Conservation (phyloP, 768 basidiomycete species). For the Leccinum variicolor region DNA sequence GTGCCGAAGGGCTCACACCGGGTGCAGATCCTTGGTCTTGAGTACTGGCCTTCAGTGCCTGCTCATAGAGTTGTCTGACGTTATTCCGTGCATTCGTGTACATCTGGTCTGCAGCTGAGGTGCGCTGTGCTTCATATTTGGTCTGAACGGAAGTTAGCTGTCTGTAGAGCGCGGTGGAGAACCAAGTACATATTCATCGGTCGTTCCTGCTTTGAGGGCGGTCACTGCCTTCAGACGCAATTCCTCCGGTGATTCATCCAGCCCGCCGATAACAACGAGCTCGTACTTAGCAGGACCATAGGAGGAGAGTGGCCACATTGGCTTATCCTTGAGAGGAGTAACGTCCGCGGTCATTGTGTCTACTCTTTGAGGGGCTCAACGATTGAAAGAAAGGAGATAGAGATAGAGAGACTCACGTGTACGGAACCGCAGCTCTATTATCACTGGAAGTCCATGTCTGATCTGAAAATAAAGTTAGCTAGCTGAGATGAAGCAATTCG, state of each 20-base stretch:
- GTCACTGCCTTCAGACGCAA: constrained; percentile 60
- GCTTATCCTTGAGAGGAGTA: constrained; percentile 57
- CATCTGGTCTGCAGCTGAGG: constrained; percentile 48
- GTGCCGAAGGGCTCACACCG: constrained; percentile 14
- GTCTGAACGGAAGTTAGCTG: constrained; percentile 30
- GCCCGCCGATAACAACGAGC: constrained; percentile 55
- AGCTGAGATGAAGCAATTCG: constrained; percentile 6
- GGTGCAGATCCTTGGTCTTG: constrained; percentile 12
- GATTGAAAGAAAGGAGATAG: neutral
- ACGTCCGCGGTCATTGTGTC: constrained; percentile 67
- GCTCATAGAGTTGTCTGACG: constrained; percentile 46
- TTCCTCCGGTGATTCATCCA: constrained; percentile 80
- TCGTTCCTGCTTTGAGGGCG: constrained; percentile 52
- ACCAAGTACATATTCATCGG: constrained; percentile 66
- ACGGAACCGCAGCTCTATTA: constrained; percentile 31
- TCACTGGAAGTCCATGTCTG: constrained; percentile 39
- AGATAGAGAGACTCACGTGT: constrained; percentile 33
- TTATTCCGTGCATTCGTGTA: constrained; percentile 50
- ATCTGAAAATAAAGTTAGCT: constrained; percentile 26
- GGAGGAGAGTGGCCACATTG: constrained; percentile 74
- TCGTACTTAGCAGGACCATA: constrained; percentile 79
- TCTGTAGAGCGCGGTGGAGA: neutral
- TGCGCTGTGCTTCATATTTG: constrained; percentile 58
- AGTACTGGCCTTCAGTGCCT: constrained; percentile 45
- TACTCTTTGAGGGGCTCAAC: constrained; percentile 36